These are phyloP conservation scores for Naegleria lovaniensis DNA, from an alignment of 208 protist species.

Conservation along the genomic window DNA sequence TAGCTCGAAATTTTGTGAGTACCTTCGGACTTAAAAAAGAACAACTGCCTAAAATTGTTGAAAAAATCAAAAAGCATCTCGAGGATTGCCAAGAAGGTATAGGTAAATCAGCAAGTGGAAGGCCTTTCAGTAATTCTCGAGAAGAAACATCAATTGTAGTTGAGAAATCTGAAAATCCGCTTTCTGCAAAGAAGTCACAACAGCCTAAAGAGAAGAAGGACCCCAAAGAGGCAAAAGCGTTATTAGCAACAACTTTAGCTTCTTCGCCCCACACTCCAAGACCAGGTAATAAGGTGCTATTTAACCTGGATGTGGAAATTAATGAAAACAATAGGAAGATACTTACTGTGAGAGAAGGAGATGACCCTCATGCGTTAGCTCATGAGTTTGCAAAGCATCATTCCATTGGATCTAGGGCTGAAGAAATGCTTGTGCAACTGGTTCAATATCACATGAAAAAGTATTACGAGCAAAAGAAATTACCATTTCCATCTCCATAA, in stretches of 20 bases:
- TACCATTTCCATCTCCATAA: too few relatives aligned
- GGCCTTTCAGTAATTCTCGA: too few relatives aligned
- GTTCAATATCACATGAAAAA: background rate
- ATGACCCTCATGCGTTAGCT: background rate
- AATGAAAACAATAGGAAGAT: background rate
- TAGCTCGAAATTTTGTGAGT: background rate
- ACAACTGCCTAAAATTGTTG: background rate
- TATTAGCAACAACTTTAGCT: background rate
- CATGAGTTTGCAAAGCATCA: background rate
- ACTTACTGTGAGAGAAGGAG: background rate
- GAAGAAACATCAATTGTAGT: too few relatives aligned
- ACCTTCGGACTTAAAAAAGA: background rate
- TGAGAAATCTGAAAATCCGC: background rate
- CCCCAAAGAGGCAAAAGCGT: background rate
- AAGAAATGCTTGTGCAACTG: background rate
- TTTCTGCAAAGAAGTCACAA: background rate
- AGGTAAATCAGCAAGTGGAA: too few relatives aligned
- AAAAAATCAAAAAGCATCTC: background rate
- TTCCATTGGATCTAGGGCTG: background rate
- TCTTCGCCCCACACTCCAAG: background rate
- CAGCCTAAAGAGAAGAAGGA: background rate
- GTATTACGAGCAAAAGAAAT: background rate
- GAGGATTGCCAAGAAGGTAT: background rate
- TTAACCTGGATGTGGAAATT: background rate
- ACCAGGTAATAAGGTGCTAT: background rate